These are phyloP conservation scores for Sporothrix pallida DNA, from an alignment of 2,329 filamentous ascomycete species.

Conservation along the genomic window DNA sequence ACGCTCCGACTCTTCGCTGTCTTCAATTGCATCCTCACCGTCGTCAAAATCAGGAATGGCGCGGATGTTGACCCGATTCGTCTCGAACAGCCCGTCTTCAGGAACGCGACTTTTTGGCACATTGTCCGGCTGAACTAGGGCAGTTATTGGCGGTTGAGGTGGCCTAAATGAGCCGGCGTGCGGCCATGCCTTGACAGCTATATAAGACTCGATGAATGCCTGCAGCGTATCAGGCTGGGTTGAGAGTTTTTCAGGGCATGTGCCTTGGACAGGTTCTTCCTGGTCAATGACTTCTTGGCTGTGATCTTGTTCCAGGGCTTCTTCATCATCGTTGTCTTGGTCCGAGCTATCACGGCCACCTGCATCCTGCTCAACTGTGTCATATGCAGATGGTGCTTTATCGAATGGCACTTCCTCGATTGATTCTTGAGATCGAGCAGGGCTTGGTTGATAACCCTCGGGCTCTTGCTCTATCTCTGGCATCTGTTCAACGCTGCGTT, in stretches of 20 bases:
- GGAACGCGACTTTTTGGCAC: not conserved
- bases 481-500: not conserved
- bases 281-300: not conserved
- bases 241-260: not conserved
- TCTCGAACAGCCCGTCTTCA: not conserved
- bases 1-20: constrained; percentile 8
- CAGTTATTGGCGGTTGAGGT: too few relatives aligned
- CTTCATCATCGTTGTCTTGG: not conserved
- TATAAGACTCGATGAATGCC: too few relatives aligned
- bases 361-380: not conserved
- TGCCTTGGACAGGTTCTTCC: not conserved
- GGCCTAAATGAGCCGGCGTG: too few relatives aligned
- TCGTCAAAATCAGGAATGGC: constrained; percentile 21
- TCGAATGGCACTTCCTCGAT: not conserved
- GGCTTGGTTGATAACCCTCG: not conserved
- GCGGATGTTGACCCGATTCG: constrained; percentile 7
- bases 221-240: not conserved
- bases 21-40: constrained; percentile 20
- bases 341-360: not conserved
- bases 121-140: not conserved
- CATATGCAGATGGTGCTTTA: not conserved
- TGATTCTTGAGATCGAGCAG: not conserved
- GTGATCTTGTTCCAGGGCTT: not conserved
- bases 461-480: too few relatives aligned
- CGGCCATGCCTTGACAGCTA: too few relatives aligned